These are phyloP conservation scores for Xylaria cubensis DNA, from an alignment of 495 filamentous ascomycete genomes.

Conservation along the genomic window DNA sequence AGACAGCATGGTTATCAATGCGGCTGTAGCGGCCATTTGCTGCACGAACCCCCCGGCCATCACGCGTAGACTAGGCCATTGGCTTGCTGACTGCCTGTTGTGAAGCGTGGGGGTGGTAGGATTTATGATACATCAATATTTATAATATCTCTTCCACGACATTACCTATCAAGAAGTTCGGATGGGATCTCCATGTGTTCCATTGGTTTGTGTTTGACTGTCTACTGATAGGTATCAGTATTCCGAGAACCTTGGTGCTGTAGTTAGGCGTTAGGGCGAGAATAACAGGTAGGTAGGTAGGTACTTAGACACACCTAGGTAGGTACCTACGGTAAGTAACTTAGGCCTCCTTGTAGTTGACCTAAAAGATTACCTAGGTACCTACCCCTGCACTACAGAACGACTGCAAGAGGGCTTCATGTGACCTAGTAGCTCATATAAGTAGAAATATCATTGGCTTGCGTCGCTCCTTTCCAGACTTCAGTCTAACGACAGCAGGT, in stretches of 20 bases:
- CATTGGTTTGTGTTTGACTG: neutral
- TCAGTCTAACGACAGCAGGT: neutral
- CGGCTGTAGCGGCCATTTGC: constrained; percentile 2
- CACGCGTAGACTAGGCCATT: neutral
- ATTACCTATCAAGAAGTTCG: constrained; percentile 9
- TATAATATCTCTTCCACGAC: neutral
- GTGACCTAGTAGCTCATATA: no score
- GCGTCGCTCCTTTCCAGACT: neutral
- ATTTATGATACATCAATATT: constrained; percentile 4
- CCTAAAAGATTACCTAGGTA: neutral
- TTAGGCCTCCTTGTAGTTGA: neutral
- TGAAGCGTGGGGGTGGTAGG: constrained; percentile 11
- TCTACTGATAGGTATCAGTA: neutral
- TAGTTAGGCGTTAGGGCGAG: no score
- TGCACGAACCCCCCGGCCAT: neutral
- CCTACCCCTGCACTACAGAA: neutral
- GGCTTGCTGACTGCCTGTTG: neutral
- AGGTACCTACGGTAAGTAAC: neutral
- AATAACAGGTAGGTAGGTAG: no score
- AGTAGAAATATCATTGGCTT: neutral
- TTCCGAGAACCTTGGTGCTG: neutral
- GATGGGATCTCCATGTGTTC: neutral
- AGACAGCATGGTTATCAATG: neutral
- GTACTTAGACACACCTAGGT: neutral
- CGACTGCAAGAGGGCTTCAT: neutral